Base-by-base conservation (phyloP, 331 rosid genomes). In the Spiraea crenata region DNA sequence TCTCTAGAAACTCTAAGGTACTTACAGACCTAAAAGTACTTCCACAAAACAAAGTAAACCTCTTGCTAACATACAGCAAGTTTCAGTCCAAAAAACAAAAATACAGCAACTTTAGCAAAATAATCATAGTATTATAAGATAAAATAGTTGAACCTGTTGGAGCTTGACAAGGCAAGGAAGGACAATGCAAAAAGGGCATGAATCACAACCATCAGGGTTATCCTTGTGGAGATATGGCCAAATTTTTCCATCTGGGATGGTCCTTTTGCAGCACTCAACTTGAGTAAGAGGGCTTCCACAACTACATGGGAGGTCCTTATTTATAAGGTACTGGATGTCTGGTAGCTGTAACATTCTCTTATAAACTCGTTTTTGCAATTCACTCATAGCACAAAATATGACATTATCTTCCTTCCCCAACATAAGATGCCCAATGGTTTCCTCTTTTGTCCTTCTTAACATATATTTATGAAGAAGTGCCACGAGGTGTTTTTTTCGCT, bases 351-450 rank as follows among this genome's bases (percentile, higher is more conserved):
- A 79, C 90, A 90, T 93, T 87, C 96, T 87, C 52, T 84, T 78
- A 71, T 93, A 90, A 50, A 74, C 89, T 76, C 96, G 93, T 67
- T 84, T 93, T 77, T 93, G 98, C 82, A 93, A 69, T 72, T 93
- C 92, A 48, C 98, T 93, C 98, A 93, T 93, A 59, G 89, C 86
- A 74, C 98, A 93, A 59, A 90, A 90, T 16, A 93, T 90, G 13
- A 90, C 80, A 69, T 93, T 90, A 84, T 93, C 97, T 84, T 93
- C 98, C 87, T 93, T 93, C 51, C 97, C 98, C 98, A 90, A 84
- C 98, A 93, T 88, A 70, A 93, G 98, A 84, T 93, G 98, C 79
- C 98, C 97, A 64, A 93, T 93, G 60, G 98, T 93, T 81, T 93
- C 98, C 76, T 90, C 96, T 79, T 93, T 93, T 52, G 97, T 90